phyloP scores from a whole-genome alignment of 257 asterid genomes.

The Gentiana straminea region DNA sequence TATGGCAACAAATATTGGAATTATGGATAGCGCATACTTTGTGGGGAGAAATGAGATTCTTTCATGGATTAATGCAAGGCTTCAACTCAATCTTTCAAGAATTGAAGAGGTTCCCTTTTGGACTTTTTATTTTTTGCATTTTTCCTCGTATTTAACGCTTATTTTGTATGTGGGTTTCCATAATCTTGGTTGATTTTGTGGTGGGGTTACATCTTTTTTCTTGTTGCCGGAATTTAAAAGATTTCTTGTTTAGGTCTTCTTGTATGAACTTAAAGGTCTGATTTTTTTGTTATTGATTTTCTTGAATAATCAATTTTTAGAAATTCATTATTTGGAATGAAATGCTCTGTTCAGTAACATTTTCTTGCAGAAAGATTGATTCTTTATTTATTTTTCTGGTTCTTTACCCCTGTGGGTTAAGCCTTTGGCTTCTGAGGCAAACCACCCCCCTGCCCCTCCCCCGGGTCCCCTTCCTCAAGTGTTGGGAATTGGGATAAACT shows the following conservation, averaged over 20 bases:
- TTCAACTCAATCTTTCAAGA: constrained; percentile 68
- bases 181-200: too few relatives aligned
- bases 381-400: too few relatives aligned
- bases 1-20: constrained; percentile 81
- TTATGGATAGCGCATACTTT: constrained; percentile 87
- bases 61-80: constrained; percentile 72
- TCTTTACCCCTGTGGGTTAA: too few relatives aligned
- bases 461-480: too few relatives aligned
- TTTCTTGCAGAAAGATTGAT: too few relatives aligned
- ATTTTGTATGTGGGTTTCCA: too few relatives aligned
- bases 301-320: background rate
- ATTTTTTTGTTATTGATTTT: background rate
- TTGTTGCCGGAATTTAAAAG: background rate
- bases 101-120: constrained; percentile 62
- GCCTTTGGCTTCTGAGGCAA: too few relatives aligned
- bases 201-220: too few relatives aligned
- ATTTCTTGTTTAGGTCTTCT: constrained; percentile 1
- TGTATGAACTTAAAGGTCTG: background rate
- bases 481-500: too few relatives aligned
- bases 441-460: too few relatives aligned
- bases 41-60: constrained; percentile 89
- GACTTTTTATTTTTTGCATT: background rate
- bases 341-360: too few relatives aligned
- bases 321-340: background rate
- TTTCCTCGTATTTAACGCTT: background rate